Evolutionary conservation across 257 asterid genomes (phyloP).

Genomic region (Penstemon eatonii): DNA sequence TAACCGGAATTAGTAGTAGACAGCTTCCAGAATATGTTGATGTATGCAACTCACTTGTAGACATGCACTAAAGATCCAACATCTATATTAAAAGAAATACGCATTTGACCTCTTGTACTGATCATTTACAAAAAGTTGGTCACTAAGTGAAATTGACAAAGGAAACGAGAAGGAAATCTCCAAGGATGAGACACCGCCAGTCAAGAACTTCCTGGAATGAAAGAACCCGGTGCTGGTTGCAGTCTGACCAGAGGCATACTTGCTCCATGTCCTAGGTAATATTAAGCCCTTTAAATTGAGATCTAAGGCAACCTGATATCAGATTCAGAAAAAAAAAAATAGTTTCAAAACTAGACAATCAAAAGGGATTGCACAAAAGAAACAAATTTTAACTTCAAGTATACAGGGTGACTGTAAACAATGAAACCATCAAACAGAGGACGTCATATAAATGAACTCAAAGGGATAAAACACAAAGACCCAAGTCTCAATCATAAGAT

Average conservation of each 20-base stretch:
- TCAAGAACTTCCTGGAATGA: constrained; percentile 87
- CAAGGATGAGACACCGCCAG: constrained; percentile 74
- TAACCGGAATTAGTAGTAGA: neutral
- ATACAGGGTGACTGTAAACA: neutral
- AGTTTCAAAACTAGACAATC: neutral
- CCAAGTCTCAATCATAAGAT: neutral
- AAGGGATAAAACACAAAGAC: neutral
- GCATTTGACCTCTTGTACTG: constrained; percentile 56
- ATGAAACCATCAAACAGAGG: neutral
- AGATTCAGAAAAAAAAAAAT: constrained; percentile 13
- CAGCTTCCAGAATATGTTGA: constrained; percentile 12
- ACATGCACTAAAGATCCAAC: constrained; percentile 52
- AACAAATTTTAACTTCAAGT: neutral
- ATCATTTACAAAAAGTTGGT: constrained; percentile 48
- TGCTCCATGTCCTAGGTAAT: constrained; percentile 87
- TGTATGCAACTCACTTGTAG: constrained; percentile 51
- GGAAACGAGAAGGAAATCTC: constrained; percentile 80
- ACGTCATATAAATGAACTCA: neutral
- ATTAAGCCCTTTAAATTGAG: constrained; percentile 42
- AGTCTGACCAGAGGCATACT: constrained; percentile 71
- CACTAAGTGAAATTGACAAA: constrained; percentile 87
- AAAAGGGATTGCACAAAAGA: constrained; percentile 5
- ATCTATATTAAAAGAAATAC: constrained; percentile 48
- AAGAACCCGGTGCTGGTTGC: constrained; percentile 57
- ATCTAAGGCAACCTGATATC: constrained; percentile 54